Base-by-base conservation (phyloP, 75 land plant genomes). In the Pinus tabuliformis region DNA sequence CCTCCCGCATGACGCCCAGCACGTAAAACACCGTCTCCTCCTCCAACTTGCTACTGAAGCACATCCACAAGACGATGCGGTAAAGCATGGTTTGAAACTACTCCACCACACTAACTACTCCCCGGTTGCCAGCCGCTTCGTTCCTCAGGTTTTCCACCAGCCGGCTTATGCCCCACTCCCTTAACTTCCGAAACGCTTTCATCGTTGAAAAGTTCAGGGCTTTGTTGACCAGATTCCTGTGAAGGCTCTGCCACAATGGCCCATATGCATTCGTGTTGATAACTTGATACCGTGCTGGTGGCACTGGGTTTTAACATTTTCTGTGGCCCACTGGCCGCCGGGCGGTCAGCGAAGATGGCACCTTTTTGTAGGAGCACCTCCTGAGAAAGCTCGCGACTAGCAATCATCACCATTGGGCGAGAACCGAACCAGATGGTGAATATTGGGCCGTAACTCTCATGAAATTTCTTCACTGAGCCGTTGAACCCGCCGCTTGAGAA, bases 151-250 rank as follows among this genome's bases (percentile, higher is more conserved):
- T 30, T 30, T 0, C 1, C 1, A 0, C 1, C 1, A 1, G 1
- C 0, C 1, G 0, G 0, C 1, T 1, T 1, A 30, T 30, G 1
- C 1, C 1, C 30, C 30, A 30, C 0, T 1, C 0, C 6, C 49
- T 42, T 5, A 5, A 6, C 6, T 42, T 6, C 0, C 6, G 0
- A 6, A 42, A 42, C 6, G 0, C 49, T 6, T 42, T 42, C 30
- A 76, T 20, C 1, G 74, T 18, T 17, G 83, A n/a, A 56, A 78
- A 57, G 78, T 62, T 65, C 60, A 86, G 76, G 52, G 73, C 37
- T 62, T 70, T 78, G 37, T 75, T n/a, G 15, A 42, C 59, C 56
- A 85, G 77, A 59, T 85, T 85, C 28, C 86, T 68, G 42, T 81
- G 81, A 59, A 85, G 14, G 33, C 63, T 59, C 22, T 82, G 76